Conservation (phyloP, 2,329 filamentous ascomycete species). For the Ascochyta fabae region DNA sequence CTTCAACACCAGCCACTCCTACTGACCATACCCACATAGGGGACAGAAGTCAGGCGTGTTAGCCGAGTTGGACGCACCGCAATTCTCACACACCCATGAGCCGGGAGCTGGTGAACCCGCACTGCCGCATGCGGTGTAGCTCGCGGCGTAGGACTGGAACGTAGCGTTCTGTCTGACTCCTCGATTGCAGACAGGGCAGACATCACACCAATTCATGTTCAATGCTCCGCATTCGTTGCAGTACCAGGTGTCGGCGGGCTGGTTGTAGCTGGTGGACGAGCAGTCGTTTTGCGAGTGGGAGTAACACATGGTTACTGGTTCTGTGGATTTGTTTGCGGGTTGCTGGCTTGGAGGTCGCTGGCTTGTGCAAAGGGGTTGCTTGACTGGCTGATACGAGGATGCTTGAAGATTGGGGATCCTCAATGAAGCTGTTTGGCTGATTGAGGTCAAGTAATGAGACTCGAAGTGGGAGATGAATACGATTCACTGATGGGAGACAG, state of each 20-base stretch:
- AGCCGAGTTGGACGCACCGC: neutral
- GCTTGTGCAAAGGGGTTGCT: neutral
- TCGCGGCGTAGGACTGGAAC: neutral
- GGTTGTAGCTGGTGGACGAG: neutral
- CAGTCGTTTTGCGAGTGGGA: neutral
- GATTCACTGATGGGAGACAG: neutral
- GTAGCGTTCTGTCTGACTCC: neutral
- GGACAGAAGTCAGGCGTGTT: neutral
- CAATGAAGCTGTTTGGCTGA: neutral
- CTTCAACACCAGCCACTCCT: too few relatives aligned
- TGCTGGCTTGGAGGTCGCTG: neutral
- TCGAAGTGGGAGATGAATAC: neutral
- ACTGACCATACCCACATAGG: neutral
- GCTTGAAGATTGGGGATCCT: neutral
- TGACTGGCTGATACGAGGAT: neutral
- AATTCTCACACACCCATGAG: neutral
- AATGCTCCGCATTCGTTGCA: neutral
- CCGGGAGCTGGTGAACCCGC: neutral
- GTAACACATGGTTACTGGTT: neutral
- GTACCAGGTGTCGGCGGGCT: conserved; percentile 12
- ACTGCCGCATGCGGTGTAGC: neutral
- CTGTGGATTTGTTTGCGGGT: neutral
- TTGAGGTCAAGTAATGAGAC: neutral
- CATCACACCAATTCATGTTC: conserved; percentile 1
- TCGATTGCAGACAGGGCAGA: neutral